phyloP scores from a whole-genome alignment of 140 eudicot species.

The Oenanthe javanica region DNA sequence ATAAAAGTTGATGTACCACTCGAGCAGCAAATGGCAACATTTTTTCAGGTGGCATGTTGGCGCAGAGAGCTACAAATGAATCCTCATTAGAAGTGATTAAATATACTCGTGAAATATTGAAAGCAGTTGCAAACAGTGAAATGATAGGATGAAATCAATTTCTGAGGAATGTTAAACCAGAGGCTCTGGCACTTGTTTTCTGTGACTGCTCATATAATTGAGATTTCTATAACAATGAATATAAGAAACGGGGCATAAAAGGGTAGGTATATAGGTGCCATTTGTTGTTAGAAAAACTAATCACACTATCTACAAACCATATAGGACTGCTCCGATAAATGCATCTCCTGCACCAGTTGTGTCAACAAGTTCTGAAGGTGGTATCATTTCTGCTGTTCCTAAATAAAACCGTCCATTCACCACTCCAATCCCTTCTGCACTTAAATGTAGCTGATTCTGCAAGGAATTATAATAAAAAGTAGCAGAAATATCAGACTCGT shows the following conservation, averaged over 20 bases:
- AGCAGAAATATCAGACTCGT: not conserved
- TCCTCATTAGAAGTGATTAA: not conserved
- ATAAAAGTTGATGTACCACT: slow-evolving; percentile 57
- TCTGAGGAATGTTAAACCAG: not conserved
- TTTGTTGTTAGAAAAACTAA: not conserved
- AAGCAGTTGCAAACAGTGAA: not conserved
- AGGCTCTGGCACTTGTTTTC: not conserved
- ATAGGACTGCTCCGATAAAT: slow-evolving; percentile 81
- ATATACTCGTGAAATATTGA: not conserved
- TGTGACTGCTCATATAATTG: not conserved
- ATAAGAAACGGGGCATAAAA: not conserved
- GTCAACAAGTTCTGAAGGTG: slow-evolving; percentile 78
- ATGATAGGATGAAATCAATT: not conserved
- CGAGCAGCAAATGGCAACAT: slow-evolving; percentile 92
- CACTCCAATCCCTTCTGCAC: slow-evolving; percentile 58
- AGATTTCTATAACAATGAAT: not conserved
- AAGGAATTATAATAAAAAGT: not conserved
- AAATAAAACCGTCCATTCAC: slow-evolving; percentile 57
- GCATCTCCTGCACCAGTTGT: slow-evolving; percentile 99
- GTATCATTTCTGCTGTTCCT: slow-evolving; percentile 92
- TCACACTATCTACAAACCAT: slow-evolving; percentile 35
- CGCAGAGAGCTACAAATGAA: slow-evolving; percentile 59
- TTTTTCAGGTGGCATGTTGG: slow-evolving; percentile 66
- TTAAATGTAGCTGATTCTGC: slow-evolving; percentile 40
- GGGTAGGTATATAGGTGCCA: not conserved